Evolutionary conservation across 2,329 filamentous ascomycete genomes (phyloP), one percentile per base, ranked within the genome.

Genomic region (Aspergillus intermedius): DNA sequence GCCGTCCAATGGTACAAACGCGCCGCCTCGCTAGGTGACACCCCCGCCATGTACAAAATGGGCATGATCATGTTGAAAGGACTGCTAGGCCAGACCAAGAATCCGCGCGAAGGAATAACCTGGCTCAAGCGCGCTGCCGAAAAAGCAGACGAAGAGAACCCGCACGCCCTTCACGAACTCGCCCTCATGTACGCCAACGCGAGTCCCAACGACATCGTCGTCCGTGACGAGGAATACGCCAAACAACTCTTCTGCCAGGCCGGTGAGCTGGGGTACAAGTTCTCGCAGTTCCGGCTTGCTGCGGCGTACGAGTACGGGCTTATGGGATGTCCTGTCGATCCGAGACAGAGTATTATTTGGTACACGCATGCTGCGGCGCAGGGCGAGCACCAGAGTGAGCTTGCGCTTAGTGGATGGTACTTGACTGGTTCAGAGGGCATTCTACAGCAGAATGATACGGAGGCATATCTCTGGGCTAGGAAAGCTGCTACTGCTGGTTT

Each of bases 1-100:
- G 91, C 93, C 1, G 91, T 97, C 17, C 91, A 97, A 67, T 98
- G 93, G 93, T 98, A 98, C 70, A 90, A 91, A 66, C 87, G 91
- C 40, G 90, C 93, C 5, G 91, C 93, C 9, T 86, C 86, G 10
- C 77, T 97, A 2, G 91, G 93, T 3, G 91, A 98, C 62, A 86
- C 87, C 1, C 87, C 91, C 0, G 93, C 91, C 25, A 95, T 97
- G 89, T 98, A 96, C 75, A 98, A 98, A 71, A 83, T 97, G 70
- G 93, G 93, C 50, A 95, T 96, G 85, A 95, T 98, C 56, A 75
- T 88, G 53, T 80, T 97, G 47, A 97, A 97, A 69, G 93, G 91
- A 9, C 77, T 97, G 23, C 79, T 98, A n/a, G 91, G 91, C 3
- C 91, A 97, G 65, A 80, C 78, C 21, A 82, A 77, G 62, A 95